Evolutionary conservation across 306 rosid species (phyloP), one percentile per base, ranked within the genome.

Genomic region (Vigna angularis): DNA sequence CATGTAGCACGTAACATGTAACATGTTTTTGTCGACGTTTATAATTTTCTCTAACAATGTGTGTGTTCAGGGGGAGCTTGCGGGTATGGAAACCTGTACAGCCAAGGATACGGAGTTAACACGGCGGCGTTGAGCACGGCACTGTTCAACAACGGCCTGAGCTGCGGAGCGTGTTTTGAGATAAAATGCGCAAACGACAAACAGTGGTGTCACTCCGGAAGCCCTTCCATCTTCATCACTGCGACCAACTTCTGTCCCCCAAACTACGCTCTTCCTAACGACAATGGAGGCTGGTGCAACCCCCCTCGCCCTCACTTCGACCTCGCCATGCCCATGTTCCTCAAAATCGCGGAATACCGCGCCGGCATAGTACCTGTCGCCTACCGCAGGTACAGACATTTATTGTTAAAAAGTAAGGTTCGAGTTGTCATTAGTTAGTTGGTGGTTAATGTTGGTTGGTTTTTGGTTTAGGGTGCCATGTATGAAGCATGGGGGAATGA

Each of bases 251-350:
- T 95, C 63, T 95, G 99, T 81, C 99, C 99, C 0, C 99, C 99
- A 0, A 95, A 95, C 79, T 93, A 26, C 13, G 99, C 99, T 10
- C 98, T 82, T 2, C 91, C 99, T 0, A 95, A 74, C 81, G 99
- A 95, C 91, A 89, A 95, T 75, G 99, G 99, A 5, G 99, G 99
- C 0, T 95, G 99, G 99, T 95, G 99, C 67, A 95, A 95, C 88
- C 99, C 99, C 40, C 99, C 99, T 8, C 89, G 98, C 4, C 86
- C 93, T 0, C 99, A 95, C 80, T 95, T 95, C 53, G 99, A 95
- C 80, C 98, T 95, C 1, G 99, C 99, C 91, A 95, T 95, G 99
- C 99, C 99, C 34, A 91, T 95, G 99, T 95, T 95, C 77, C 99
- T 95, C 15, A 91, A 91, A 86, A 92, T 95, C 36, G 99, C 99